Base-by-base conservation (phyloP, 139 green algal species). In the Haematococcus sp. region DNA sequence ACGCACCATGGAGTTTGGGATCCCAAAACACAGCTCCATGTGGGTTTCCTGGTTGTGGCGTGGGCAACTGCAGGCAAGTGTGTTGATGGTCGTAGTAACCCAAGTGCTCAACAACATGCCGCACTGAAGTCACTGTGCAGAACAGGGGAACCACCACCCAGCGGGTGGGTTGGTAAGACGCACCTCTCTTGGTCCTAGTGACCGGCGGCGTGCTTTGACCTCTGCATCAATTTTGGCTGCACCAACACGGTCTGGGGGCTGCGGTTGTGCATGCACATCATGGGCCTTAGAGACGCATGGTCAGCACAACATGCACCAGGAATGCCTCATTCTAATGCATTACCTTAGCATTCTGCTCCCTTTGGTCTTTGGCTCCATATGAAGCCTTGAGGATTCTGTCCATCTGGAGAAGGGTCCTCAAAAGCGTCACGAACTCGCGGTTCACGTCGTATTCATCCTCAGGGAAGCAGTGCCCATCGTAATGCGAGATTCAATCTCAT, bases 361-460 rank as follows among this genome's bases (percentile, higher is more conserved):
- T 61, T 61, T 81, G 76, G 20, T 46, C 35, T 20, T 51, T 63
- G 31, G 76, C 76, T 7, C 76, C 76, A 40, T 81, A 81, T 2
- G 51, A 71, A 4, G 76, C 76, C 35, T 81, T 81, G 0, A 81
- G 35, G 7, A 81, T 81, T 20, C 46, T 63, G 1, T 81, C 76
- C 76, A 81, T 81, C 22, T 27, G 4, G 22, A 61, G 22, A 28
- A 61, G 22, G 15, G 4, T 13, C 4, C 54, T 27, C 54, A 32
- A 28, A 61, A 28, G 22, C 4, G n/a, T 27, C 46, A 55, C 4
- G 11, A 27, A 61, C 9, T 5, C n/a, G 54, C 22, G n/a, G 23
- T 22, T 65, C 9, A 34, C 30, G 25, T 28, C 23, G 23, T 65
- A 40, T 52, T 23, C 63, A 69, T 30, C 9, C 32, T 27, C 60